Evolutionary conservation across 768 basidiomycete genomes (phyloP).

Genomic region (Tremella fuciformis): DNA sequence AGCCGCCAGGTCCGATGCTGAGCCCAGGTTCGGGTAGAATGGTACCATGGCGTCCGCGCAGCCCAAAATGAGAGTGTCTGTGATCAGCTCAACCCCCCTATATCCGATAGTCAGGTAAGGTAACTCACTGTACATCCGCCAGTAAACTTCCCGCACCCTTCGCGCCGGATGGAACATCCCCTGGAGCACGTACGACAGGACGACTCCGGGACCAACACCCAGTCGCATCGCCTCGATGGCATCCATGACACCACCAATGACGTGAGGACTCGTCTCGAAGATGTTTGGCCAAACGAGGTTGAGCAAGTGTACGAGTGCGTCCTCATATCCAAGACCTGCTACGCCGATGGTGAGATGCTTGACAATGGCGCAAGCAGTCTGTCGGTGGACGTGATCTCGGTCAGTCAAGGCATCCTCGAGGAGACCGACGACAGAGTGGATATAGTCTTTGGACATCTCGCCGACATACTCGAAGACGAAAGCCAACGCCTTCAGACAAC

Average conservation of each 20-base stretch:
- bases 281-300: constrained; percentile 99
- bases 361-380: constrained; percentile 96
- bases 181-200: constrained; percentile 87
- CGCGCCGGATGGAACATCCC: constrained; percentile 96
- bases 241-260: constrained; percentile 97
- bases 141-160: constrained; percentile 96
- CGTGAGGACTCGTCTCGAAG: constrained; percentile 96
- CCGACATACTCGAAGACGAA: constrained; percentile 99
- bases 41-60: constrained; percentile 88
- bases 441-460: constrained; percentile 90
- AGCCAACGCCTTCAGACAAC: constrained; percentile 95
- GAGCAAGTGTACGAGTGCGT: constrained; percentile 95
- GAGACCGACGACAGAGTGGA: constrained; percentile 95
- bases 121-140: constrained; percentile 91
- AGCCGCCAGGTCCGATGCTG: constrained; percentile 66
- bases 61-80: constrained; percentile 69
- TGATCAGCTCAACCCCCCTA: constrained; percentile 19
- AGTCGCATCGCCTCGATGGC: constrained; percentile 97
- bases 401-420: constrained; percentile 97
- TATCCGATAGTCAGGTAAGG: neutral
- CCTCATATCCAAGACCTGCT: constrained; percentile 94
- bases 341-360: constrained; percentile 96
- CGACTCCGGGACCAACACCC: constrained; percentile 85
- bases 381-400: constrained; percentile 95
- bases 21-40: constrained; percentile 87